phyloP scores from a whole-genome alignment of 345 rosid species.

The Brassica carinata region DNA sequence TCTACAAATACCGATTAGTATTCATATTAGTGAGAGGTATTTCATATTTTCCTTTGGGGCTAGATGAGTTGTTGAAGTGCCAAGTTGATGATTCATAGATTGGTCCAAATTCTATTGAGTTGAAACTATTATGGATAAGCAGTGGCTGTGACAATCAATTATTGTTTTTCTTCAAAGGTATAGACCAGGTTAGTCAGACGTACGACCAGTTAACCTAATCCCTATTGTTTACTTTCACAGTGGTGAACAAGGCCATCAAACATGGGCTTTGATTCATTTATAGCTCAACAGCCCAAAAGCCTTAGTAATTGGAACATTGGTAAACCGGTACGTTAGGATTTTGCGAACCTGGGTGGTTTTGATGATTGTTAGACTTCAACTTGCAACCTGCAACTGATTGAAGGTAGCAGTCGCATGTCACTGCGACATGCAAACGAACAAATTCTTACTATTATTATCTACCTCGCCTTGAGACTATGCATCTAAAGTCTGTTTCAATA shows the following conservation, averaged over 20 bases:
- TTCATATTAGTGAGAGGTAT: background rate
- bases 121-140: constrained; percentile 29
- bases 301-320: background rate
- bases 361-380: background rate
- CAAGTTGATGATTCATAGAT: constrained; percentile 32
- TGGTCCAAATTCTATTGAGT: constrained; percentile 27
- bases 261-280: background rate
- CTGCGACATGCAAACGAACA: no score
- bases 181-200: constrained; percentile 14
- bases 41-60: background rate
- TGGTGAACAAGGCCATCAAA: background rate
- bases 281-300: background rate
- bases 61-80: constrained; percentile 15
- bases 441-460: background rate
- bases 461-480: background rate
- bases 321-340: background rate
- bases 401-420: no score
- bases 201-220: background rate
- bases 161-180: constrained; percentile 3
- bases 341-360: background rate
- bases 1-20: background rate
- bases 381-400: no score
- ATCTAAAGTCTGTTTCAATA: background rate
- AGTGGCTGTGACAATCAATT: constrained; percentile 28
- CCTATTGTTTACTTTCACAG: background rate